Evolutionary conservation across 2,329 filamentous ascomycete species (phyloP).

Genomic region (Penicillium sp.): DNA sequence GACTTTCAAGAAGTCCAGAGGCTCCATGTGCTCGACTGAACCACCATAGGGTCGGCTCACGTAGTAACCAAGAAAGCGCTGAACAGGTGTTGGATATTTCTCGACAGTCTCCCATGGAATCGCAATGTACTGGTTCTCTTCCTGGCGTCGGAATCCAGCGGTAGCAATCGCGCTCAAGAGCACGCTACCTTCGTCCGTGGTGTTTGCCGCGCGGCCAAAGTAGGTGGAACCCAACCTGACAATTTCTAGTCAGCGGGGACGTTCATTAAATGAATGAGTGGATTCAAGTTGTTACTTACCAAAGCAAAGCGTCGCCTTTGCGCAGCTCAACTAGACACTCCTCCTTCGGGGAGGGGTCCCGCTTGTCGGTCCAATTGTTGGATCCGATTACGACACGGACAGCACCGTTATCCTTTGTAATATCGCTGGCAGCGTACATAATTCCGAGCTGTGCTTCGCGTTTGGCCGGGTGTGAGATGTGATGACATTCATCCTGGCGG

Average conservation of each 20-base stretch:
- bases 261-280: too few species aligned
- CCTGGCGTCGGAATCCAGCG: neutral
- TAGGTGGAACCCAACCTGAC: neutral
- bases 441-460: neutral
- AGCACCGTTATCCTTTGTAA: neutral
- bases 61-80: neutral
- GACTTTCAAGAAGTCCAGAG: neutral
- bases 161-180: neutral
- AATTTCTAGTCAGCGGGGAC: too few species aligned
- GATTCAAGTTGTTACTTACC: neutral
- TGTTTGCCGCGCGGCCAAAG: neutral
- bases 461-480: neutral
- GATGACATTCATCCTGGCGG: neutral
- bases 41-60: neutral
- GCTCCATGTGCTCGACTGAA: neutral
- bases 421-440: neutral
- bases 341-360: neutral
- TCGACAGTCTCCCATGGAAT: neutral
- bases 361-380: neutral
- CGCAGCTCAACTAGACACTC: neutral
- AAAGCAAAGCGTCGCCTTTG: neutral
- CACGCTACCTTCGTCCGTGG: neutral
- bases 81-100: neutral
- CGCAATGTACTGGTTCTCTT: neutral
- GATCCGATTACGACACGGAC: too few species aligned